Conservation (phyloP, 2,329 filamentous ascomycete species). For the Neopestalotiopsis clavispora region DNA sequence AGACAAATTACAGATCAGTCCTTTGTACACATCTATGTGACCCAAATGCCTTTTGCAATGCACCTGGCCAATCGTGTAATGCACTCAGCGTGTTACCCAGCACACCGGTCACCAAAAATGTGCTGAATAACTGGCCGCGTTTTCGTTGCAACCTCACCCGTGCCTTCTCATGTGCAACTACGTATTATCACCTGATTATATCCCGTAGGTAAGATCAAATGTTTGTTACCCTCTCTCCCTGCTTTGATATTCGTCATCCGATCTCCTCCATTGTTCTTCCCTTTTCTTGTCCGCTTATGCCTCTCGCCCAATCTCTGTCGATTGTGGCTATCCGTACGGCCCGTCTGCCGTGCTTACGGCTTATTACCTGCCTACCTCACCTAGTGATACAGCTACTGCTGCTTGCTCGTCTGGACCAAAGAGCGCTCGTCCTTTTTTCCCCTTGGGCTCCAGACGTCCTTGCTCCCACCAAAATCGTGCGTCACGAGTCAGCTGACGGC, state of each 20-base stretch:
- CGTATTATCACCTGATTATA: neutral
- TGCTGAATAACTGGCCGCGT: neutral
- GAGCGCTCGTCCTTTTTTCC: neutral
- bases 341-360: constrained; percentile 11
- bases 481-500: constrained; percentile 3
- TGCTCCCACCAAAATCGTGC: neutral
- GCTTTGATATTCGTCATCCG: neutral
- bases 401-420: neutral
- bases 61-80: neutral
- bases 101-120: neutral
- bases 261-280: neutral
- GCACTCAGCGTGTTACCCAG: neutral
- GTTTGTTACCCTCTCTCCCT: neutral
- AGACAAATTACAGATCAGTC: neutral
- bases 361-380: neutral
- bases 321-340: constrained; percentile 4
- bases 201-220: neutral
- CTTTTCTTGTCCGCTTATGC: neutral
- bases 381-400: neutral
- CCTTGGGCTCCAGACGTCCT: too few relatives aligned
- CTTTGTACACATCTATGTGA: too few relatives aligned
- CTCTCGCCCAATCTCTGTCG: neutral
- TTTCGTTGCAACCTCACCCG: neutral
- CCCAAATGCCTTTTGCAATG: neutral
- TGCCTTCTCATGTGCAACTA: neutral